phyloP scores from a whole-genome alignment of 306 rosid genomes.

The Rosa multiflora region DNA sequence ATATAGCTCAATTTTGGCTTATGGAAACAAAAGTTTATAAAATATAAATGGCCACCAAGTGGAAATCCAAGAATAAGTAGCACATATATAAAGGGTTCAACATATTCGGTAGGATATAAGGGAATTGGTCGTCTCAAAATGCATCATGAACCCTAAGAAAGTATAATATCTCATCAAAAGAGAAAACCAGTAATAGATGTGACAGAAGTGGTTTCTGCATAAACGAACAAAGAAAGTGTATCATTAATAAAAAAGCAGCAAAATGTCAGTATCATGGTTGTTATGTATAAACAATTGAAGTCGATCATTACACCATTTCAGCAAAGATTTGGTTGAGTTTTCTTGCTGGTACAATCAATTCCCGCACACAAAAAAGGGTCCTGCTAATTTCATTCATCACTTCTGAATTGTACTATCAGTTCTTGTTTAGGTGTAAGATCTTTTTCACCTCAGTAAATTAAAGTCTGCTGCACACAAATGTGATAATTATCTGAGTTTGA shows the following conservation, averaged over 20 bases:
- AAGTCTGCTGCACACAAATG: conserved; percentile 3
- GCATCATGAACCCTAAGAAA: neutral
- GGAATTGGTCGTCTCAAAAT: conserved; percentile 6
- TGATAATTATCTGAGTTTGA: neutral
- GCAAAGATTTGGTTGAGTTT: neutral
- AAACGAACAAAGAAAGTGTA: neutral
- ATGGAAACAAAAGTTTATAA: neutral
- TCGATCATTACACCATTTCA: neutral
- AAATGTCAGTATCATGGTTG: conserved; percentile 4
- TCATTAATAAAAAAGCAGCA: neutral
- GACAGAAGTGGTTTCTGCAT: neutral
- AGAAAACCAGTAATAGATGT: neutral
- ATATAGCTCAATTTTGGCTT: neutral
- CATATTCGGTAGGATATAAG: conserved; percentile 2
- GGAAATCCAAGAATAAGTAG: conserved; percentile 19
- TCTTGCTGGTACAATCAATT: conserved; percentile 1
- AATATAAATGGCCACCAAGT: conserved; percentile 14
- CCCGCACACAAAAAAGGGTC: neutral
- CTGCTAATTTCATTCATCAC: conserved; percentile 4
- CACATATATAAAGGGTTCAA: neutral
- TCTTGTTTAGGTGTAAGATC: neutral
- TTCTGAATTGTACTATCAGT: neutral
- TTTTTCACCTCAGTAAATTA: neutral
- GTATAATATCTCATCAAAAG: neutral
- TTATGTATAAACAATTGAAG: neutral